phyloP scores from a whole-genome alignment of 805 yeast genomes.

The Sugiyamaella lignohabitans region DNA sequence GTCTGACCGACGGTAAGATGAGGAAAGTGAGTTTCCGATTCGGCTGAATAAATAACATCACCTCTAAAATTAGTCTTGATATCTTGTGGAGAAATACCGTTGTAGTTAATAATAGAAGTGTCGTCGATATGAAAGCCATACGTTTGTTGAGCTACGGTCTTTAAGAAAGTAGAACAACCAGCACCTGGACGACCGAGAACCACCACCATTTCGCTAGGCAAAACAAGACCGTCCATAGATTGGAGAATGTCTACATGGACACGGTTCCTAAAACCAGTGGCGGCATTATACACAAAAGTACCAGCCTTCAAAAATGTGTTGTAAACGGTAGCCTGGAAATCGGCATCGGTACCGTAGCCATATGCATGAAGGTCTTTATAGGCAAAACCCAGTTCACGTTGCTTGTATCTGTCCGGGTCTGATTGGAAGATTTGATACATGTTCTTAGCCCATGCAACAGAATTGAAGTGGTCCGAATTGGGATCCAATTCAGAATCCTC shows the following conservation, averaged over 20 bases:
- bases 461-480: constrained; percentile 45
- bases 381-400: constrained; percentile 53
- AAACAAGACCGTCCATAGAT: constrained; percentile 48
- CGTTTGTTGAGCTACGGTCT: constrained; percentile 46
- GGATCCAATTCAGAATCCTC: constrained; percentile 54
- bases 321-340: constrained; percentile 56
- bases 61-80: constrained; percentile 48
- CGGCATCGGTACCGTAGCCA: constrained; percentile 59
- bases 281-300: constrained; percentile 10
- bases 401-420: constrained; percentile 56
- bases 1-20: constrained; percentile 58
- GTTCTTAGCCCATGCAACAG: constrained; percentile 60
- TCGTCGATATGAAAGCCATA: constrained; percentile 47
- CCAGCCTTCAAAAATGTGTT: constrained; percentile 33
- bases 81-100: constrained; percentile 39
- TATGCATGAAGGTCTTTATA: constrained; percentile 55
- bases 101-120: constrained; percentile 42
- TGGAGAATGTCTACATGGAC: constrained; percentile 35
- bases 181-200: constrained; percentile 78
- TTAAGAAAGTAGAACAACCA: constrained; percentile 58
- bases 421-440: constrained; percentile 44
- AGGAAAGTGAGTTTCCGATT: constrained; percentile 58
- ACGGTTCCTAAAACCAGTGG: constrained; percentile 38
- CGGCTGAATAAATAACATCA: constrained; percentile 59
- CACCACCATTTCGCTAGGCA: constrained; percentile 63